phyloP scores from a whole-genome alignment of 345 rosid genomes.

The Corchorus olitorius region DNA sequence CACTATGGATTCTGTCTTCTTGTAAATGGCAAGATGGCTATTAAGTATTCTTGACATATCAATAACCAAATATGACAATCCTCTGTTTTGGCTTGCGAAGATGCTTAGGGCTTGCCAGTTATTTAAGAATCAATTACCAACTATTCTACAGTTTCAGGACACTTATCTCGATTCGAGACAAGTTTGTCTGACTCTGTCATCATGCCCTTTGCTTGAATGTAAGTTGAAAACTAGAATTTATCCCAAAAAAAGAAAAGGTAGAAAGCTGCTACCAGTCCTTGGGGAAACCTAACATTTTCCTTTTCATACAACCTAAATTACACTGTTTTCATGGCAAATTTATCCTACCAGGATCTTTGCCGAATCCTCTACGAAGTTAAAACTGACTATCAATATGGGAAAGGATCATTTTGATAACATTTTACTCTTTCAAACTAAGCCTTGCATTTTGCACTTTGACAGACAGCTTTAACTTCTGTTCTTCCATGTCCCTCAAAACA shows the following conservation, averaged over 20 bases:
- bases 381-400: not conserved
- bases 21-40: not conserved
- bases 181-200: too few relatives aligned
- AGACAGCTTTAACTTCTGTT: slow-evolving; percentile 74
- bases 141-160: too few relatives aligned
- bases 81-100: too few relatives aligned
- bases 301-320: not conserved
- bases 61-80: not conserved
- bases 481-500: slow-evolving; percentile 84
- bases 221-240: not conserved
- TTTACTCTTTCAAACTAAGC: slow-evolving; percentile 75
- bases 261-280: not conserved
- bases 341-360: not conserved
- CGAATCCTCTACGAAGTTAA: not conserved
- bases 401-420: not conserved
- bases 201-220: not conserved
- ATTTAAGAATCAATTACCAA: too few relatives aligned
- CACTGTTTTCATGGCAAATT: not conserved
- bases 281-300: not conserved
- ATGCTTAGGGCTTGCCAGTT: too few relatives aligned
- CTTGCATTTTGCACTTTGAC: slow-evolving; percentile 85
- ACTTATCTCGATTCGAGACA: too few relatives aligned
- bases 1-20: not conserved
- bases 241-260: too few relatives aligned
- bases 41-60: too few relatives aligned